A percentile compares a stretch with the other conserved stretches of the same genome.
phyloP scores from a whole-genome alignment of 225 moss, liverwort and hornwort genomes.

The Anthoceros angustus region DNA sequence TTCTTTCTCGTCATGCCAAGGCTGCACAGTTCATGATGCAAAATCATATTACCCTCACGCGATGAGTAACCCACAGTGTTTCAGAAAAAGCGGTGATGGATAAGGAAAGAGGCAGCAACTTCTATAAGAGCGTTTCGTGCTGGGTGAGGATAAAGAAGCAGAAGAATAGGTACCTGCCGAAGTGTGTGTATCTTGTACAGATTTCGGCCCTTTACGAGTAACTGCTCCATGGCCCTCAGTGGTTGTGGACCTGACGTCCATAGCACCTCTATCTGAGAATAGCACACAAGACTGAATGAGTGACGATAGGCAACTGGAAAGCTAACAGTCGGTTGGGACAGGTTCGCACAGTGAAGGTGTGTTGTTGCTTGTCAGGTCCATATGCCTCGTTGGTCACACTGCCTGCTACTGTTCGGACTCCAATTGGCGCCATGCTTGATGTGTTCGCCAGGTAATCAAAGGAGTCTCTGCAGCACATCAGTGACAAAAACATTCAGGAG shows the following conservation, averaged over 20 bases:
- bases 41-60: background rate
- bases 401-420: constrained; percentile 58
- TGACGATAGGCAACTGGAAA: background rate
- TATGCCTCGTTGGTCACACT: constrained; percentile 86
- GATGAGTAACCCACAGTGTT: background rate
- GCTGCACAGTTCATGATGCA: constrained; percentile 24
- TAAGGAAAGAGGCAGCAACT: background rate
- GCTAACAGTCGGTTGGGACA: constrained; percentile 5
- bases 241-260: constrained; percentile 59
- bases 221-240: constrained; percentile 45
- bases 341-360: constrained; percentile 79
- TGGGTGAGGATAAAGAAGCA: background rate
- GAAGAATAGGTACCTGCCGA: constrained; percentile 43
- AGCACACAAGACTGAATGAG: background rate
- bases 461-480: constrained; percentile 5
- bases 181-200: constrained; percentile 44
- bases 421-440: constrained; percentile 11
- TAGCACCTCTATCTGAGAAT: constrained; percentile 62
- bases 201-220: constrained; percentile 73
- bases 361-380: constrained; percentile 72
- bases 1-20: constrained; percentile 48
- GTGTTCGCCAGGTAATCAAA: background rate
- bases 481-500: constrained; percentile 5
- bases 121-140: background rate
- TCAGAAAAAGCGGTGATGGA: background rate